Evolutionary conservation across 2,329 filamentous ascomycete species (phyloP), one percentile per base, ranked within the genome.

Genomic region (Pestalotiopsis fici): DNA sequence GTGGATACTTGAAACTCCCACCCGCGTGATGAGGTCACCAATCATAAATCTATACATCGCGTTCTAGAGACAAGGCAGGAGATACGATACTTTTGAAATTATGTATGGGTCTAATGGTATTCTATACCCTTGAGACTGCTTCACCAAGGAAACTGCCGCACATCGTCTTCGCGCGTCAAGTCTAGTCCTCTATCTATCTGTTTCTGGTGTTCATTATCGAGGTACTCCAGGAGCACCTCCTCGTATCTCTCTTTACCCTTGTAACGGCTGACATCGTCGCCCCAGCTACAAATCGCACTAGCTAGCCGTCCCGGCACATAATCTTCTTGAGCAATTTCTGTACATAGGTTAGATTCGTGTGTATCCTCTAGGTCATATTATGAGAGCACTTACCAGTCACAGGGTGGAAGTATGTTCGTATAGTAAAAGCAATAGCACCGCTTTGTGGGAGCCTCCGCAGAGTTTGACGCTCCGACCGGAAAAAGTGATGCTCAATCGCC

Each of bases 271-370:
- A 96, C 93, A 79, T 94, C 90, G 56, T 91, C 88, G 1, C 91
- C 92, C 93, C 93, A 96, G 77, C 93, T 95, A 50, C 93, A 83
- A 3, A 97, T 81, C 4, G 92, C 93, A 72, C 91, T 93, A 2
- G 93, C 93, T 74, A 97, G 77, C 39, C 93, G 79, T 0, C 93
- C 93, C 0, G 93, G 93, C 0, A 97, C 93, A 76, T 92, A 93
- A 21, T 90, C 87, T 79, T 95, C 92, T 76, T 88, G 78, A 0
- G 81, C 89, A 67, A 95, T 86, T 18, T 90, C 88, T 0, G 85
- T 90, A 35, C 31, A 35, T 6, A 6, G 11, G 11, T 35, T 11
- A 35, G 31, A n/a, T 35, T 7, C 31, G 6, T 35, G 31, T 35
- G 11, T 11, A 35, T 35, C 31, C 11, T 35, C 6, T 7, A 35